A percentile compares a stretch with the other conserved stretches of the same genome.
These are phyloP conservation scores for Miscanthus lutarioriparius DNA, from an alignment of 176 grass and related monocot species.

Conservation along the genomic window DNA sequence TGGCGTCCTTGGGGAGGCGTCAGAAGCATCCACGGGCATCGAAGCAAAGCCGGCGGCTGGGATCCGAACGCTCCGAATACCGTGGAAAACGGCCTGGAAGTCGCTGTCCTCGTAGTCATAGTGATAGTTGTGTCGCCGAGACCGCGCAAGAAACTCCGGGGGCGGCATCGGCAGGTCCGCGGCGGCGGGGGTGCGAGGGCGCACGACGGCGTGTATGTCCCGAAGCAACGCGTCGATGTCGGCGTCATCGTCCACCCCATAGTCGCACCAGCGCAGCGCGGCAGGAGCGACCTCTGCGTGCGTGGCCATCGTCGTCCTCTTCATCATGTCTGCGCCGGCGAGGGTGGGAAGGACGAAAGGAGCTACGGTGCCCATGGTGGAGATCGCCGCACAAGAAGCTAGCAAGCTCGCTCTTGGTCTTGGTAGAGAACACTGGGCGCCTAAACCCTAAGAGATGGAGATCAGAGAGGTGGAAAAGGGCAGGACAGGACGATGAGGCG, in stretches of 20 bases:
- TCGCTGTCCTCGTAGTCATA: no score
- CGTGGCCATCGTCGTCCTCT: background rate
- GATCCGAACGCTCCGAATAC: background rate
- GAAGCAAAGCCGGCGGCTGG: background rate
- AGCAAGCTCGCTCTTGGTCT: no score
- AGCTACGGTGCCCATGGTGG: background rate
- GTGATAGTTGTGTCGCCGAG: background rate
- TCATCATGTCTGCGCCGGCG: background rate
- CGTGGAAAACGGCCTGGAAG: background rate
- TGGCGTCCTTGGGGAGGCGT: background rate
- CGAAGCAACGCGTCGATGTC: background rate
- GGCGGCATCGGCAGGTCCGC: background rate
- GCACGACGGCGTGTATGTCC: background rate
- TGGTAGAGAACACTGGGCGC: no score
- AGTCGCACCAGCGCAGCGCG: background rate
- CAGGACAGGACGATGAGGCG: no score
- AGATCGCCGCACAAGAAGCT: background rate
- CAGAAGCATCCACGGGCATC: background rate
- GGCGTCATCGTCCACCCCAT: background rate
- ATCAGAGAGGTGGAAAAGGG: background rate
- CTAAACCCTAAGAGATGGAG: no score
- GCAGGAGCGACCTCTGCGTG: background rate
- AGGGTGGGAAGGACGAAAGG: background rate
- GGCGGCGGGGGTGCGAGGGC: background rate
- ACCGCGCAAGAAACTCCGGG: background rate